Evolutionary conservation across 345 rosid species (phyloP), one percentile per base, ranked within the genome.

Genomic region (Euclidium syriacum): DNA sequence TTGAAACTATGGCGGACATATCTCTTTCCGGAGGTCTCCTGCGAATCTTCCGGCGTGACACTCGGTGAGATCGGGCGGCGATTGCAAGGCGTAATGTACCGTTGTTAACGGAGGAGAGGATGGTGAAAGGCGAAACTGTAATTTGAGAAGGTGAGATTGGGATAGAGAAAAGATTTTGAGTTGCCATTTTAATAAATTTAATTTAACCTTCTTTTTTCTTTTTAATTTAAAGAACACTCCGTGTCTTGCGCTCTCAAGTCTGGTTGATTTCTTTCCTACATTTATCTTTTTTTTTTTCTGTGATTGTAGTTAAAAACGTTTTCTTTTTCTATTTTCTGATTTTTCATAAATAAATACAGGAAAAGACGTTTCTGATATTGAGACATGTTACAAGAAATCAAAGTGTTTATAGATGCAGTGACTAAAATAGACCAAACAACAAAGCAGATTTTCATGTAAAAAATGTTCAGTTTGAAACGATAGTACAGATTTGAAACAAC

Each of bases 1-100:
- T 23, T 26, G 81, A 64, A 43, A 67, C 66, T 19, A 72, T 18
- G 38, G 65, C 32, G 32, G 86, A 62, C 81, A 76, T 78, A 29
- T 58, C 71, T 54, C 36, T 24, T 3, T 62, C 64, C 9, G 55
- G 65, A 9, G 65, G 67, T 40, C 39, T 43, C 62, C 44, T 29
- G 7, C 51, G 66, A 60, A 24, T 26, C 10, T 50, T 65, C 54
- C 73, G 81, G 68, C 66, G 73, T 32, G 52, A 7, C 6, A 16
- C 29, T 16, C 68, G 76, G 64, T 56, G 75, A 48, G 58, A 29
- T 29, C 44, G 67, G n/a, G 75, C 71, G 73, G 35, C 19, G 60
- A 52, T 60, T 30, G 64, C 3, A 52, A 65, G 52, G 52, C 39
- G 60, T 42, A 38, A 8, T 26, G 24, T 66, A 0, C 38, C 55